Base-by-base conservation (phyloP, 1,284 basidiomycete genomes). In the Mycosarcoma maydis region DNA sequence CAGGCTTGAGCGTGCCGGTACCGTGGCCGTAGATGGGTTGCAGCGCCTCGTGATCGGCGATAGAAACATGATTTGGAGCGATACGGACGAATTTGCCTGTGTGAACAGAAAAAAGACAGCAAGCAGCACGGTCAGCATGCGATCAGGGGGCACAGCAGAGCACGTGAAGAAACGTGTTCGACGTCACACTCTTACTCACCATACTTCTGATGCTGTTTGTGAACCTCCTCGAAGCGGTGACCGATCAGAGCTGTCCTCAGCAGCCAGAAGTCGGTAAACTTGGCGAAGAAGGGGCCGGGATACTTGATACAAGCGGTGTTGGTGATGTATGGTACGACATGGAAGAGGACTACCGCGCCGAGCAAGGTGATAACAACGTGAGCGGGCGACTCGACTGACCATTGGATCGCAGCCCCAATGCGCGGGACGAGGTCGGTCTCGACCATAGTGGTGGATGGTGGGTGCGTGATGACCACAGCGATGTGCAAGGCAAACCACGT, bases 41-140 rank as follows among this genome's bases (percentile, higher is more conserved):
- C 44, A 72, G 32, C 10, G 67, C 76, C 29, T 70, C 65, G 51
- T 86, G 87, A 77, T 92, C 89, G 17, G 90, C 87, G 53, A 94
- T 86, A 4, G 91, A 92, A 22, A 93, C 84, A 76, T 94, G 91
- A 80, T 93, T 92, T 0, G 92, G 92, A 0, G 91, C 90, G 57
- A 95, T 84, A 66, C 92, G 90, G n/a, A 93, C 89, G 50, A 92
- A 86, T 3, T 87, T 87, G 36, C 51, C 49, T 62, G 43, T 9
- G 17, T 26, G 17, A 6, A 10, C 20, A 19, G 27, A 10, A 4
- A 30, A 24, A 33, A 8, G 19, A 3, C 40, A 9, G n/a, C 16
- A 13, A n/a, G 36, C 36, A 20, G 2, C 2, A 37, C 6, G n/a
- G 36, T 37, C 17, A 37, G 36, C 36, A 13, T 14, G 3, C 8